These are phyloP conservation scores for Rubia yunnanensis DNA, from an alignment of 257 asterid species.

Conservation along the genomic window DNA sequence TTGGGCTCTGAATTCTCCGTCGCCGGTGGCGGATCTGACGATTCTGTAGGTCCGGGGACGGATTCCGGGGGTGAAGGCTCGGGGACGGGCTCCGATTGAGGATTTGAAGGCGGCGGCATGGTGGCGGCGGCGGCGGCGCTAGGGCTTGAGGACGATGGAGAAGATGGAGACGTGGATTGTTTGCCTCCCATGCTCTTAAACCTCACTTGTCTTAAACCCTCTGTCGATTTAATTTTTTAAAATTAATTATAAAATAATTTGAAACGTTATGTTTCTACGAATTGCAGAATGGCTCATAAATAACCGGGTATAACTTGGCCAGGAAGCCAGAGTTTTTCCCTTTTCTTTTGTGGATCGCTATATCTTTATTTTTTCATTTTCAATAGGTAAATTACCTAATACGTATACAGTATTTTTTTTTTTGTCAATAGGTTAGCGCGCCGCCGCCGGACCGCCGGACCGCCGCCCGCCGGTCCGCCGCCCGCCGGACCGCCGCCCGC, in stretches of 20 bases:
- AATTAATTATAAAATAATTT: not conserved
- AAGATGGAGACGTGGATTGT: conserved; percentile 19
- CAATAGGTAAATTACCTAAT: too few relatives aligned
- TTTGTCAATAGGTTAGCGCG: too few relatives aligned
- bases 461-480: too few relatives aligned
- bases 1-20: conserved; percentile 13
- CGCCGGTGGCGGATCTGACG: conserved; percentile 24
- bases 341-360: too few relatives aligned
- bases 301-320: not conserved
- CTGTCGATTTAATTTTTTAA: not conserved
- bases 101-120: conserved; percentile 15
- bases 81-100: conserved; percentile 11
- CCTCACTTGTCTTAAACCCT: conserved; percentile 43
- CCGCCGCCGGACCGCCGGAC: too few relatives aligned
- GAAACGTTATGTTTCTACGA: not conserved
- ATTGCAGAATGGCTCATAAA: not conserved
- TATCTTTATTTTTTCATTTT: not conserved
- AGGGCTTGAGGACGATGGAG: conserved; percentile 25
- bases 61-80: conserved; percentile 13
- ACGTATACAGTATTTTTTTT: too few relatives aligned
- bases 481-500: too few relatives aligned
- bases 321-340: not conserved
- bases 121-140: conserved; percentile 12
- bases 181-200: conserved; percentile 43
- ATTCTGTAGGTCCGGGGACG: conserved; percentile 14